phyloP scores from a whole-genome alignment of 305 asterid species.

The Plantago coronopus region DNA sequence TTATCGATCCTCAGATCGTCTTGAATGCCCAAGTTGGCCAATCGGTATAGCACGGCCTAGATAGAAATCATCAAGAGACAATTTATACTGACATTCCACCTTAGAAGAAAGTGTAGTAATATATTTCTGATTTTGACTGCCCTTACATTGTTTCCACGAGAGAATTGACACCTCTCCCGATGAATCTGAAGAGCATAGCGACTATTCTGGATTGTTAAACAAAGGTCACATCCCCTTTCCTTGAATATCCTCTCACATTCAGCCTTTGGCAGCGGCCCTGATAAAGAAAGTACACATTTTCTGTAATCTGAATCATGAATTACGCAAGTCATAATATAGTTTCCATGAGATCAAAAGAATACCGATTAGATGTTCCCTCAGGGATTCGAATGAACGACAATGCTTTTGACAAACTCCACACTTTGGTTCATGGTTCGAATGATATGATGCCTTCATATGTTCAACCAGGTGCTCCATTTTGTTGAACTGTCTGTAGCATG shows the following conservation, averaged over 20 bases:
- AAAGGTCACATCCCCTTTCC: constrained; percentile 77
- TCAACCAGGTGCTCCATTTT: constrained; percentile 88
- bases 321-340: constrained; percentile 1
- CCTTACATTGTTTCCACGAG: constrained; percentile 60
- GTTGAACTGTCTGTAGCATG: constrained; percentile 84
- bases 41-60: constrained; percentile 41
- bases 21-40: constrained; percentile 51
- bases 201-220: constrained; percentile 49
- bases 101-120: neutral
- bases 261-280: constrained; percentile 92
- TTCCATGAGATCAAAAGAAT: constrained; percentile 19
- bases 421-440: constrained; percentile 78
- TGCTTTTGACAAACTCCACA: constrained; percentile 81
- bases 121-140: constrained; percentile 6
- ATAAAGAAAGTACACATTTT: constrained; percentile 16
- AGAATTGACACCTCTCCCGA: constrained; percentile 59
- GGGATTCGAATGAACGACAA: constrained; percentile 86
- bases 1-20: constrained; percentile 48
- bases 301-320: constrained; percentile 7
- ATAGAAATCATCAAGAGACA: constrained; percentile 4
- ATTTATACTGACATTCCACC: neutral
- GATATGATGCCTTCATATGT: constrained; percentile 83
- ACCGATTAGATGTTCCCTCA: constrained; percentile 93
- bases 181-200: constrained; percentile 52
- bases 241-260: constrained; percentile 90